Base-by-base conservation (phyloP, 768 basidiomycete genomes). In the Rhizopogon vesiculosus region DNA sequence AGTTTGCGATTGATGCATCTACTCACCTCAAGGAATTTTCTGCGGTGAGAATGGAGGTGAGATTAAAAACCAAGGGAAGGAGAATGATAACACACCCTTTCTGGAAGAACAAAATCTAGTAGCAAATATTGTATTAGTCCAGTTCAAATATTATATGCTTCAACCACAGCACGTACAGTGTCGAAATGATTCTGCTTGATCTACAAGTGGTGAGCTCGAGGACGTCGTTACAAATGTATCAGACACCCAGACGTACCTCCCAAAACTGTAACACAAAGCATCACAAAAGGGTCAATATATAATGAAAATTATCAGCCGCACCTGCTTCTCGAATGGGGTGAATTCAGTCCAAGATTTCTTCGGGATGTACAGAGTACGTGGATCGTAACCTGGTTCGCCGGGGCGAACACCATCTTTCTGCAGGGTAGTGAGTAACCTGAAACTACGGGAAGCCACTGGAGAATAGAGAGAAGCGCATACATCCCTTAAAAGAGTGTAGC, bases 171-270 rank as follows among this genome's bases (percentile, higher is more conserved):
- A 61, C 69, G 59, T 62, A 90, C 89, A 16, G 97, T 99, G 71
- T 99, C 97, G 67, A 85, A 98, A 66, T 98, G 94, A 64, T 94
- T 88, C 71, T 96, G 93, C 68, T 98, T 99, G 76, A 99, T 99
- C 80, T 93, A 70, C 76, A 9, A 9, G 18, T 19, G 25, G 42
- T n/a, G 78, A 66, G 52, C 9, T 49, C 22, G 39, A 25, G 8
- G 35, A 49, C 16, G 5, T 15, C 33, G 2, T 25, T 16, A 38
- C 16, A 49, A 38, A 33, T 16, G 15, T 5, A 49, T 49, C 15
- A 25, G 25, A 25, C 22, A 25, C 38, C 22, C 19, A 16, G 12
- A 72, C 82, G 40, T 65, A 83, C 83, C 80, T 87, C 85, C 85
- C 86, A 87, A 57, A 91, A 91, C 82, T 92, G 64, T 4, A 40